Evolutionary conservation across 2,329 filamentous ascomycete species (phyloP).

Genomic region (Diaporthe longicolla): DNA sequence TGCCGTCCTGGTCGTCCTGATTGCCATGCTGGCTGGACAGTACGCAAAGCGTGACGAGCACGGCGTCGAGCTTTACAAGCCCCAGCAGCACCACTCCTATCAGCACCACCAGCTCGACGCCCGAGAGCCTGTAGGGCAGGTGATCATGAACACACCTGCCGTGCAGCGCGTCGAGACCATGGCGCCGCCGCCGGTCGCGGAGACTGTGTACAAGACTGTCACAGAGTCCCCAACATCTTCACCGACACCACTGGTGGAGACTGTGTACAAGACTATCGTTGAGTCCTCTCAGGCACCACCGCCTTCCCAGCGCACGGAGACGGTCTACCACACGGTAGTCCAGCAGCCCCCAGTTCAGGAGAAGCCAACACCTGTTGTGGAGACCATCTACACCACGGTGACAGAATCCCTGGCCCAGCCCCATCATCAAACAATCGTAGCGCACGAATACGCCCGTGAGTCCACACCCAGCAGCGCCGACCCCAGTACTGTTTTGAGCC

Average conservation of each 20-base stretch:
- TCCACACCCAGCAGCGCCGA: conserved; percentile 35
- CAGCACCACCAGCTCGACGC: conserved; percentile 40
- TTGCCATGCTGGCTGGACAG: conserved; percentile 62
- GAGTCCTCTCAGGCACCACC: conserved; percentile 20
- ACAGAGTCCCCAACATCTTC: conserved; percentile 21
- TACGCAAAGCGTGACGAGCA: conserved; percentile 49
- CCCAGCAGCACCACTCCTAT: conserved; percentile 33
- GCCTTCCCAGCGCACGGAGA: conserved; percentile 25
- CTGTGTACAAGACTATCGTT: conserved; percentile 46
- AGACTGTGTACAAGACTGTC: conserved; percentile 40
- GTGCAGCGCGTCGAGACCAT: conserved; percentile 19
- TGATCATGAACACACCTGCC: conserved; percentile 28
- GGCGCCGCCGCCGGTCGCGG: conserved; percentile 23
- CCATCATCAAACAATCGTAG: conserved; percentile 19
- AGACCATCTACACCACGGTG: conserved; percentile 44
- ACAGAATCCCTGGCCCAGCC: conserved; percentile 36
- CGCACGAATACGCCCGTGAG: conserved; percentile 38
- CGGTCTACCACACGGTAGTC: conserved; percentile 37
- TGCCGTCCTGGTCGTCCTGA: conserved; percentile 65
- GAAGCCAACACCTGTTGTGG: conserved; percentile 35
- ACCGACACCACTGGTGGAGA: conserved; percentile 32
- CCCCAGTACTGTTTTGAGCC: conserved; percentile 41
- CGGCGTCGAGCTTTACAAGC: conserved; percentile 42
- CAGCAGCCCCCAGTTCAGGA: conserved; percentile 33
- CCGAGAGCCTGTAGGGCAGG: conserved; percentile 38